Evolutionary conservation across 2,329 filamentous ascomycete genomes (phyloP).

Genomic region (Falciphora oryzae): DNA sequence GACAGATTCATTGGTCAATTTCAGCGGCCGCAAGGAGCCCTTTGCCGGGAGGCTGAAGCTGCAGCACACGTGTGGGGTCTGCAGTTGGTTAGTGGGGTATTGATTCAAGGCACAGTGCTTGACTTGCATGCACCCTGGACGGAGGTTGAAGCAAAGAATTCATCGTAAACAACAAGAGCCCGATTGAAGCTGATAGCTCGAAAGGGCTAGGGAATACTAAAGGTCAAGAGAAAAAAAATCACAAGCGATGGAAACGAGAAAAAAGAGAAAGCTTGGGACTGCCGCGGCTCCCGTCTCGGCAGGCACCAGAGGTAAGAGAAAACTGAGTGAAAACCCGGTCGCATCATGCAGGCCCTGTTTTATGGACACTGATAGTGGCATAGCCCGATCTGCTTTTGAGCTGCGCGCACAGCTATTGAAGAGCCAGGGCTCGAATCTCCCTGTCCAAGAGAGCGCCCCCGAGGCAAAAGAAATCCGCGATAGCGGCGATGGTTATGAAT

Average conservation of each 20-base stretch:
- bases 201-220: neutral
- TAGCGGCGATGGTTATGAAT: neutral
- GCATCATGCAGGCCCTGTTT: neutral
- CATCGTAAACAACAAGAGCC: neutral
- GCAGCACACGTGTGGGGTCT: neutral
- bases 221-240: neutral
- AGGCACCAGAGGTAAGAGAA: constrained; percentile 28
- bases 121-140: neutral
- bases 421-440: neutral
- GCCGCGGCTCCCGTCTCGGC: constrained; percentile 14
- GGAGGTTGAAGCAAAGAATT: neutral
- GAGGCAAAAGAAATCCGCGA: neutral
- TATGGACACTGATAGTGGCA: constrained; percentile 8
- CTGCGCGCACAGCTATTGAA: constrained; percentile 32
- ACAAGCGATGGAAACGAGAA: constrained; percentile 19
- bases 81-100: neutral
- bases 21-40: neutral
- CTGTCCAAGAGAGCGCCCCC: constrained; percentile 15
- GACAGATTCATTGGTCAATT: neutral
- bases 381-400: constrained; percentile 33
- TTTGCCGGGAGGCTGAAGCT: neutral
- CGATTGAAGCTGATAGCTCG: neutral
- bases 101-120: neutral
- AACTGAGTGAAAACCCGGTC: neutral
- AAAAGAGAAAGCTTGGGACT: constrained; percentile 35